Percentiles rank a stretch among this genome's conserved stretches.
phyloP scores from a whole-genome alignment of 1,284 basidiomycete species.

The Schizophyllum commune region DNA sequence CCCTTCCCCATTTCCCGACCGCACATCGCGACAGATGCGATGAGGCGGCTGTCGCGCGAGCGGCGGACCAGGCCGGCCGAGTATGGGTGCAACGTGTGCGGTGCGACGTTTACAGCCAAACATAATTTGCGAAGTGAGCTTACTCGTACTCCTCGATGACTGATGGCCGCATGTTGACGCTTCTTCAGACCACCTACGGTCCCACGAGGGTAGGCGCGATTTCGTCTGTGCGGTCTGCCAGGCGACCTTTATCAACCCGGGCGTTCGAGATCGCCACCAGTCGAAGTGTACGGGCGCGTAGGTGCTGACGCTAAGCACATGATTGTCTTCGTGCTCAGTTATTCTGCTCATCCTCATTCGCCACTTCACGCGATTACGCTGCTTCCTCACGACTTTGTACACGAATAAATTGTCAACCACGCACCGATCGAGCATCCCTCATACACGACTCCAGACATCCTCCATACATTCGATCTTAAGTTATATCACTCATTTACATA shows the following conservation, averaged over 20 bases:
- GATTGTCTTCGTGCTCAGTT: too few relatives aligned
- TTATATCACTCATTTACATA: too few relatives aligned
- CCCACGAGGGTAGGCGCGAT: not conserved
- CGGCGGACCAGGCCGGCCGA: not conserved
- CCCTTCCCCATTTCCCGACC: not conserved
- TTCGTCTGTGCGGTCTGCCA: not conserved
- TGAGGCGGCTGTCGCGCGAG: not conserved
- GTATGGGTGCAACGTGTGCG: not conserved
- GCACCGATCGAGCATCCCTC: too few relatives aligned
- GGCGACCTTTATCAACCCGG: not conserved
- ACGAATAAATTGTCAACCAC: too few relatives aligned
- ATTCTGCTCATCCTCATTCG: too few relatives aligned
- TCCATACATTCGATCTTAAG: too few relatives aligned
- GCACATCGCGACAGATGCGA: not conserved
- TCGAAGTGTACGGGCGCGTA: not conserved
- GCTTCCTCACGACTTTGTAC: too few relatives aligned
- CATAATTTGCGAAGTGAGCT: not conserved
- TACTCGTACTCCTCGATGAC: not conserved
- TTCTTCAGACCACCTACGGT: not conserved
- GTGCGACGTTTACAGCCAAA: not conserved
- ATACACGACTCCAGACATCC: too few relatives aligned
- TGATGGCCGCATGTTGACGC: not conserved
- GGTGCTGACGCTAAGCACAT: not conserved
- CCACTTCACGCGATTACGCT: too few relatives aligned
- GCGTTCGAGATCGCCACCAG: not conserved